Evolutionary conservation across 257 asterid species (phyloP), one percentile per base, ranked within the genome.

Genomic region (Lycium barbarum): DNA sequence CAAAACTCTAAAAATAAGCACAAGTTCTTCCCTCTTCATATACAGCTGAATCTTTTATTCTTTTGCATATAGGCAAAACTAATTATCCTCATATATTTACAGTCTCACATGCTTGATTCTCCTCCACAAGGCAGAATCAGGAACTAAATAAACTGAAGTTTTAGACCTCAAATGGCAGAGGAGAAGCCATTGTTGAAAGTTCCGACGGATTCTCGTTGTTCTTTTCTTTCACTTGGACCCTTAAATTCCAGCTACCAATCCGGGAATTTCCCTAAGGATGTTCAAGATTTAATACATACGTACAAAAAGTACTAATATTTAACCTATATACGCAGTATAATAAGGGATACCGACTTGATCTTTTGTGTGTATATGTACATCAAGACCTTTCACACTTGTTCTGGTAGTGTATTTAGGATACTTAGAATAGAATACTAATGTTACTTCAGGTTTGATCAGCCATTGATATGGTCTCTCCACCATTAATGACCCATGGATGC

Each of bases 401-500:
- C 33, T 66, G 47, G 73, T 65, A 65, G 47, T 66, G 38, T 66
- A 66, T 6, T 12, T 35, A 4, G 73, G 73, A 67, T 67, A 1
- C 49, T 40, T 35, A 36, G 74, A 66, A 49, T 49, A 9, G 1
- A 35, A 67, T 66, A 66, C 5, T 66, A 67, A 67, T 67, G 20
- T 36, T 35, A 7, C 49, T 35, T 36, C 76, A 7, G 49, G 76
- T 67, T 66, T 35, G 40, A 67, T 67, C 80, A 71, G 67, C 87
- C 85, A 79, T 87, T 84, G 90, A 83, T 85, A 85, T 76, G 74
- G 66, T 86, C 59, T 84, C 89, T 49, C 90, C 92, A 35, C 85
- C 87, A 86, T 76, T 86, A 18, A 86, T 47, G 38, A 89, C 66
- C 92, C 92, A 89, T 58, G 92, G 90, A 55, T 89, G 92, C 78